These are phyloP conservation scores for Curvularia spicifera DNA, from an alignment of 2,329 filamentous ascomycete genomes.

Conservation along the genomic window DNA sequence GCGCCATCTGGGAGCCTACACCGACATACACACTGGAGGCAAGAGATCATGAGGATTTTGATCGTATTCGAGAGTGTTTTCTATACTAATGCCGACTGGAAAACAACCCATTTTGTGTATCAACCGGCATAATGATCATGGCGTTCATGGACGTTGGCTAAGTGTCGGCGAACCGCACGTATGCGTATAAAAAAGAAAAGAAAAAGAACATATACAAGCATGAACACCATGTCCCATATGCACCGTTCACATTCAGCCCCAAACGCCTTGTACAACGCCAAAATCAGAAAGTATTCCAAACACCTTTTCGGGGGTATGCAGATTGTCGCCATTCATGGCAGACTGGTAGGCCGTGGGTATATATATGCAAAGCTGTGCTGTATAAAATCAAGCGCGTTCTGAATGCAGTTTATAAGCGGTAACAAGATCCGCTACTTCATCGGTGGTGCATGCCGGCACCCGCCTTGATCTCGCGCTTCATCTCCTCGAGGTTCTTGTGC, in stretches of 20 bases:
- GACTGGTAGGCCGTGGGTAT: slow-evolving; percentile 27
- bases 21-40: not conserved
- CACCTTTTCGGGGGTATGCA: slow-evolving; percentile 29
- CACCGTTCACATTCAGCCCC: slow-evolving; percentile 11
- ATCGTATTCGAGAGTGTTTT: slow-evolving; percentile 2
- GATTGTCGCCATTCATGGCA: slow-evolving; percentile 19
- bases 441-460: slow-evolving; percentile 41
- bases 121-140: slow-evolving; percentile 22
- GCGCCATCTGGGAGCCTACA: not conserved
- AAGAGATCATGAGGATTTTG: not conserved
- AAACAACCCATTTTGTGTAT: slow-evolving; percentile 21
- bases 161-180: slow-evolving; percentile 8
- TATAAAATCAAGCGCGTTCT: slow-evolving; percentile 20
- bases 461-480: slow-evolving; percentile 64
- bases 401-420: slow-evolving; percentile 13
- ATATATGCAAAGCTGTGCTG: slow-evolving; percentile 29
- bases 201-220: slow-evolving; percentile 8
- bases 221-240: slow-evolving; percentile 23
- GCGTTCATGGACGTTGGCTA: slow-evolving; percentile 21
- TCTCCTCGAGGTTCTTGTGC: slow-evolving; percentile 60
- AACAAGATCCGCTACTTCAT: slow-evolving; percentile 18
- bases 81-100: slow-evolving; percentile 12
- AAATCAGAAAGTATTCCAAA: slow-evolving; percentile 16
- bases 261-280: slow-evolving; percentile 12
- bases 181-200: slow-evolving; percentile 10